Evolutionary conservation across 192 early-diverging fungal genomes (phyloP), one percentile per base, ranked within the genome.

Genomic region (Powellomyces hirtus): DNA sequence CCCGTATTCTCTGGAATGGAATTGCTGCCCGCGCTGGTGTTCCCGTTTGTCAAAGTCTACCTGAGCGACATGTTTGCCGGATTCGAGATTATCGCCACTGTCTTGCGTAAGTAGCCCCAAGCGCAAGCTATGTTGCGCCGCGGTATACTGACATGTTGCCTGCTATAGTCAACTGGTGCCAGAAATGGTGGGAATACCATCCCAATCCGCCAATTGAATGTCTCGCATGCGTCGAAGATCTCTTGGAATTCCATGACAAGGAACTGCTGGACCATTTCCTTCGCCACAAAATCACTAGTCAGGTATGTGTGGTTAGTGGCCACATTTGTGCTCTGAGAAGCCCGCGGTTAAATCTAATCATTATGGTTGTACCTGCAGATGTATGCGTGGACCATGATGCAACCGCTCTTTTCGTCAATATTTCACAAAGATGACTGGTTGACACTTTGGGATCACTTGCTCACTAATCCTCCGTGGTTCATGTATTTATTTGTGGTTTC

Each of bases 121-220:
- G 35, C 18, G 5, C 7, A 35, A n/a, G 7, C 11, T 37, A 10
- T 27, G 38, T 62, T 46, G 16, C 10, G n/a, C 14, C 22, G 16
- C 29, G 34, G 26, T 64, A 16, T 57, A 68, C 22, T 45, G 35
- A 6, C 27, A 22, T n/a, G 6, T 33, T 38, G 4, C 7, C 34
- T 34, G 24, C 16, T 31, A 27, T 59, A 83, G 81, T 75, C 1
- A 87, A 87, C 59, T 87, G 80, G 79, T 87, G 84, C 53, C 84
- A 87, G 68, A 87, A 87, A 45, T 87, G 86, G 86, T 87, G 86
- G 86, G 84, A 87, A 20, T 87, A 86, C 44, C 83, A 81, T 71
- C 86, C 86, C 1, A 86, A 86, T 50, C 86, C 86, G 1, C 86
- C 86, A 0, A 61, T 87, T 14, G 84, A 87, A 63, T 72, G 65